Evolutionary conservation across 306 rosid species (phyloP), one percentile per base, ranked within the genome.

Genomic region (Quercus alba): DNA sequence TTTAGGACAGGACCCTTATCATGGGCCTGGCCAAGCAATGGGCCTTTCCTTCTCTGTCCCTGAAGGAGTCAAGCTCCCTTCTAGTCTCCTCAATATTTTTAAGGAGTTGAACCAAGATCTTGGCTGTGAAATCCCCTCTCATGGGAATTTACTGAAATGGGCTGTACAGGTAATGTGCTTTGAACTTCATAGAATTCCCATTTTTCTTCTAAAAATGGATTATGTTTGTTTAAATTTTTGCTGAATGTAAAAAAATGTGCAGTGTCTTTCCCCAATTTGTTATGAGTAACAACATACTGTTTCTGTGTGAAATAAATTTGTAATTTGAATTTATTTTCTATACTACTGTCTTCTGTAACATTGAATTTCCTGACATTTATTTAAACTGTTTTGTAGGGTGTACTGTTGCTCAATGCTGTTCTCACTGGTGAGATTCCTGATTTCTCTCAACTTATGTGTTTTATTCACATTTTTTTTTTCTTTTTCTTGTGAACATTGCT

Each of bases 1-100:
- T 77, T 95, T 95, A 72, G 99, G 99, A 14, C 98, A 91, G 97
- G 99, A 95, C 78, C 98, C 98, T 70, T 95, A 95, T 90, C 99
- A 95, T 77, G 97, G 98, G 68, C 97, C 91, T 81, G 96, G 94
- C 85, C 99, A 95, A 81, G 99, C 99, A 31, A 95, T 91, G 99
- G 99, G 99, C 44, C 97, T 95, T 68, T 93, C 99, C 3, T 95
- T 95, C 86, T 95, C 98, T 20, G 99, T 95, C 5, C 99, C 99
- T 0, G 88, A 88, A 73, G 98, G 98, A 14, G 86, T 91, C 57
- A 95, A 95, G 85, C 85, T 91, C 15, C 98, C 99, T 25, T 83
- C 99, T 3, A 95, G 99, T 82, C 86, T 95, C 85, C 87, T 85
- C 59, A 95, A 95, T 77, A 91, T 95, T 72, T 93, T 91, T 49